phyloP scores from a whole-genome alignment of 2,329 filamentous ascomycete genomes.

The Ophiostoma triangulosporum region DNA sequence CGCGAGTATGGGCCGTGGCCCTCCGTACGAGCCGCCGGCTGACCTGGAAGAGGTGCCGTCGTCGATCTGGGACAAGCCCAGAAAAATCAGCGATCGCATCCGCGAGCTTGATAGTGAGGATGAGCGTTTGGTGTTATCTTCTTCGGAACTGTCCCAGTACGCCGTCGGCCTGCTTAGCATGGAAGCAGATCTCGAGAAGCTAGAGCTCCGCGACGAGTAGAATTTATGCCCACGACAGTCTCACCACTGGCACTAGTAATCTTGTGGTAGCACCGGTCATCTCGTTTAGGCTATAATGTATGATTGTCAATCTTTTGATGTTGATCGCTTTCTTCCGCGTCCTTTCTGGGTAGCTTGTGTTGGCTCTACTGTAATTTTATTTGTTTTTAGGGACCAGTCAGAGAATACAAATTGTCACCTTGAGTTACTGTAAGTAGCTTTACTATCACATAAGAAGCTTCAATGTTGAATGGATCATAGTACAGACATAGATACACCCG shows the following conservation, averaged over 20 bases:
- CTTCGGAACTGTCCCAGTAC: conserved; percentile 53
- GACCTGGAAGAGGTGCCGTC: conserved; percentile 25
- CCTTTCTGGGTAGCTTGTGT: too few species aligned
- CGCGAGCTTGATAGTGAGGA: conserved; percentile 31
- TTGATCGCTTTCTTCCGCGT: too few species aligned
- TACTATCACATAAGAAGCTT: too few species aligned
- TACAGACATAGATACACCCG: too few species aligned
- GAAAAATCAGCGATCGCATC: conserved; percentile 38
- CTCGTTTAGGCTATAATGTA: too few species aligned
- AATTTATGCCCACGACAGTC: not conserved
- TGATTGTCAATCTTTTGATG: too few species aligned
- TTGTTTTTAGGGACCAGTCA: too few species aligned
- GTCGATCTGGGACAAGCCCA: conserved; percentile 34
- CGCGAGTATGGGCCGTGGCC: conserved; percentile 58
- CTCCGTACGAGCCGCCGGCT: conserved; percentile 48
- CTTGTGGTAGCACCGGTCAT: too few species aligned
- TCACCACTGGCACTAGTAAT: not conserved
- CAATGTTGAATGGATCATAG: too few species aligned
- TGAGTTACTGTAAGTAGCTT: too few species aligned
- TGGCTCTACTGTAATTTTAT: too few species aligned
- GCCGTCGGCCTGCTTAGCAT: conserved; percentile 66
- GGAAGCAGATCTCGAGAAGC: conserved; percentile 58
- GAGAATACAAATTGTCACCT: too few species aligned
- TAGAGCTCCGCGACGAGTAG: conserved; percentile 32
- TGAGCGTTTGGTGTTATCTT: conserved; percentile 42